These are phyloP conservation scores for Curvularia sp. DNA, from an alignment of 2,329 filamentous ascomycete species.

Conservation along the genomic window DNA sequence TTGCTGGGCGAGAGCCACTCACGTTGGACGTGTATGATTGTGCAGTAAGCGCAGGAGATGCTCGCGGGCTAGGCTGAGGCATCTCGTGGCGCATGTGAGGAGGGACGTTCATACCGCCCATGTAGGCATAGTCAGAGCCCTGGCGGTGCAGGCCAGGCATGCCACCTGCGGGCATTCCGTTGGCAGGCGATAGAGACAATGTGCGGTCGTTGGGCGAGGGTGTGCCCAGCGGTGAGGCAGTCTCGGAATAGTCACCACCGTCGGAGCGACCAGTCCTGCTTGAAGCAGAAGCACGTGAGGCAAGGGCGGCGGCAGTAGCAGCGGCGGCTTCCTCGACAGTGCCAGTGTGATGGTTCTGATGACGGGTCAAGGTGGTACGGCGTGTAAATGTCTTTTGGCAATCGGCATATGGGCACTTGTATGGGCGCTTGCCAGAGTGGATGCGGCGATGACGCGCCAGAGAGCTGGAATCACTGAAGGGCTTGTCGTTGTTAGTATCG, in stretches of 20 bases:
- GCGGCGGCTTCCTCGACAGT: constrained; percentile 93
- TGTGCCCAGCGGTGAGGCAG: constrained; percentile 77
- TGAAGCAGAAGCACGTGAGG: constrained; percentile 59
- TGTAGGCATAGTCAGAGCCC: constrained; percentile 74
- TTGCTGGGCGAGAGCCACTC: constrained; percentile 59
- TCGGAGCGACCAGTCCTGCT: constrained; percentile 69
- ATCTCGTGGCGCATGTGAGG: constrained; percentile 81
- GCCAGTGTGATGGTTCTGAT: constrained; percentile 94
- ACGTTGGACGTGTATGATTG: constrained; percentile 67
- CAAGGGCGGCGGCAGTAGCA: constrained; percentile 85
- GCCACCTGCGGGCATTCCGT: constrained; percentile 70
- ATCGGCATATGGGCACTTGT: constrained; percentile 96
- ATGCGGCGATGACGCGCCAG: constrained; percentile 92
- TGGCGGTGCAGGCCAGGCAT: constrained; percentile 73
- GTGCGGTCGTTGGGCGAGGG: constrained; percentile 83
- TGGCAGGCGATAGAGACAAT: constrained; percentile 79
- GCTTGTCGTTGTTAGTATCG: constrained; percentile 61
- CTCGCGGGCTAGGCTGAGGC: constrained; percentile 72
- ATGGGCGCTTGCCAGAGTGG: constrained; percentile 92
- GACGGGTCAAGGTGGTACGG: constrained; percentile 90
- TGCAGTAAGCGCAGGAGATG: constrained; percentile 68
- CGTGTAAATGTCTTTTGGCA: constrained; percentile 99
- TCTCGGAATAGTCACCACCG: constrained; percentile 73
- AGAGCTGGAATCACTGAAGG: constrained; percentile 95
- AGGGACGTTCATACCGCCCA: constrained; percentile 80